phyloP scores from a whole-genome alignment of 2,329 filamentous ascomycete genomes.

The Diaporthe sp. region DNA sequence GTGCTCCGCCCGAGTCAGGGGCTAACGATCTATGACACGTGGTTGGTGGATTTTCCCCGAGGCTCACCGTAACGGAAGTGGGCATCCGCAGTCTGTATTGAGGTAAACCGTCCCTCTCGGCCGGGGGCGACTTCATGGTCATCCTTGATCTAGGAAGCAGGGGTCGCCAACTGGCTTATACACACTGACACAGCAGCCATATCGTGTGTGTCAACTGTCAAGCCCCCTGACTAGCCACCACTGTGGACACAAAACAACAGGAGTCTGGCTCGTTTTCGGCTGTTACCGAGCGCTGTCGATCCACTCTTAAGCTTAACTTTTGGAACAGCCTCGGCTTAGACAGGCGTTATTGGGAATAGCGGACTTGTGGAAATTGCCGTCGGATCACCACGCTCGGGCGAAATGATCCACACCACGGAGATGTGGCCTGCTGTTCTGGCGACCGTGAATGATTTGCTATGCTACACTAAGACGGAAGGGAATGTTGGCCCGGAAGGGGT shows the following conservation, averaged over 20 bases:
- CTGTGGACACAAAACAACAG: not conserved
- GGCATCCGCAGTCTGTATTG: constrained; percentile 10
- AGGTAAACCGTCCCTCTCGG: not conserved
- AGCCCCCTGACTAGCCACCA: not conserved
- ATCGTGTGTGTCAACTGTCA: not conserved
- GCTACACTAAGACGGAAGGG: not conserved
- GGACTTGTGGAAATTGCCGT: constrained; percentile 5
- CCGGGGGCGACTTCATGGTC: not conserved
- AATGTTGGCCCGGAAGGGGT: constrained; percentile 1
- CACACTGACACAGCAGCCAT: not conserved
- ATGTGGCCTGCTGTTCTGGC: not conserved
- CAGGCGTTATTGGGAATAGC: not conserved
- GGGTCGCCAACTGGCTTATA: not conserved
- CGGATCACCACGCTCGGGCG: not conserved
- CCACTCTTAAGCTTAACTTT: constrained; percentile 26
- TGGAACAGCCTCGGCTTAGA: constrained; percentile 20
- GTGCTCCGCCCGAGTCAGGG: not conserved
- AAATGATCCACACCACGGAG: constrained; percentile 8
- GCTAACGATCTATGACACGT: not conserved
- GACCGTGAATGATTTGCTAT: not conserved
- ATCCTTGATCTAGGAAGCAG: not conserved
- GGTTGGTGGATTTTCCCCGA: constrained; percentile 22
- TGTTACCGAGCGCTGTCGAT: constrained; percentile 9
- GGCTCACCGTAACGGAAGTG: not conserved
- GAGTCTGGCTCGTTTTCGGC: constrained; percentile 7